Evolutionary conservation across 139 green algal genomes (phyloP), one percentile per base, ranked within the genome.

Genomic region (Chlorella sp.): DNA sequence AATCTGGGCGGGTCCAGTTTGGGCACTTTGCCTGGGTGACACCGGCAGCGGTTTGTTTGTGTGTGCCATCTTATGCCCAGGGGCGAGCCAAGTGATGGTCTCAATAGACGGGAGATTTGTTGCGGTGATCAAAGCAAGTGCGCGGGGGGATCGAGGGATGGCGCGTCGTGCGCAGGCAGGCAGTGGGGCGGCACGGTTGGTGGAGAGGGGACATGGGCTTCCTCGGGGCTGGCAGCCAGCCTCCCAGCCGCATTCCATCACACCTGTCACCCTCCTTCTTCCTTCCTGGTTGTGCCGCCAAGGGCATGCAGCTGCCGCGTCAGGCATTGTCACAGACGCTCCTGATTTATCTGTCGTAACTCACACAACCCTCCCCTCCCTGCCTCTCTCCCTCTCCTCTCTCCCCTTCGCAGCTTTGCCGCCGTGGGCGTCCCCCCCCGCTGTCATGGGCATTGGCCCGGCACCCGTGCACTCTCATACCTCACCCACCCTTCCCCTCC

Each of bases 381-480:
- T 83, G 79, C 40, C 24, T 39, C 16, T 16, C 7, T 2, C 26
- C 39, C 22, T 3, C 30, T 40, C 18, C 77, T 39, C 21, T 26
- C 48, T 3, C 26, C 80, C 0, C 1, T 30, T 16, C 15, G 81
- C 57, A 81, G 66, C 83, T 99, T 99, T 92, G 90, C 94, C 66
- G 97, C 95, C 2, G 97, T 99, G 28, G 98, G 98, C 37, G 97
- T 99, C 69, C 97, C 99, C 91, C 98, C 98, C 0, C n/a, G 94
- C 96, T 36, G 96, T 99, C 89, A 99, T 99, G 98, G 98, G 98
- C 66, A 94, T 99, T 36, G 98, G 98, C 28, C 98, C 98, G 37
- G 97, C 97, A n/a, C n/a, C n/a, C 60, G 60, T 18, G 60, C 60
- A 68, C 15, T 18, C 60, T 26, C 18, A 18, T 18, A 68, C 14